A percentile compares a stretch with the other conserved stretches of the same genome.
Evolutionary conservation across 2,329 filamentous ascomycete species (phyloP).

Genomic region (Fusarium denticulatum): DNA sequence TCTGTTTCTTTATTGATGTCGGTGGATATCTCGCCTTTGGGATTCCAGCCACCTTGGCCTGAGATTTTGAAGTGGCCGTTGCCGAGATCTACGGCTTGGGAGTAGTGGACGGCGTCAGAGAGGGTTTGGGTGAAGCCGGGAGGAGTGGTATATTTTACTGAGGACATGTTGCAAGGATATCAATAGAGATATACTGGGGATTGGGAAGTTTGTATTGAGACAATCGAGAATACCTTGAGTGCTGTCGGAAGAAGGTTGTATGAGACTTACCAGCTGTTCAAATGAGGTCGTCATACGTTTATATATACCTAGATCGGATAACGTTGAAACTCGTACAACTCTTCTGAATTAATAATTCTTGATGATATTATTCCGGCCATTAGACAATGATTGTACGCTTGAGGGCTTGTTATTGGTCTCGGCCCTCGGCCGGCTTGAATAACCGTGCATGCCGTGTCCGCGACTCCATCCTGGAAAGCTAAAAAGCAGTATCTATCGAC

Average conservation of each 20-base stretch:
- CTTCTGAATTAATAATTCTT: not conserved
- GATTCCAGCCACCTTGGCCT: slow-evolving; percentile 38
- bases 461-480: not conserved
- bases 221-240: not conserved
- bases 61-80: slow-evolving; percentile 40
- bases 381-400: too few relatives aligned
- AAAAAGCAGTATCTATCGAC: not conserved
- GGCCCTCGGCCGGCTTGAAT: not conserved
- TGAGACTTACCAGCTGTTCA: not conserved
- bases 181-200: not conserved
- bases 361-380: not conserved
- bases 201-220: not conserved
- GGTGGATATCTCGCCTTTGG: slow-evolving; percentile 24
- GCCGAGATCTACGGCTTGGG: slow-evolving; percentile 37
- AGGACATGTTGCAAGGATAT: not conserved
- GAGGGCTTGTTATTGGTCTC: not conserved
- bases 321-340: not conserved
- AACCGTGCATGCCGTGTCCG: not conserved
- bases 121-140: not conserved
- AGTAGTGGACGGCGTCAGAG: slow-evolving; percentile 34
- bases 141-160: slow-evolving; percentile 17
- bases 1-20: slow-evolving; percentile 24
- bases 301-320: not conserved
- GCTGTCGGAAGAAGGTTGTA: not conserved
- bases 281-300: not conserved